Evolutionary conservation across 257 asterid species (phyloP), one percentile per base, ranked within the genome.

Genomic region (Nicotiana noctiflora): DNA sequence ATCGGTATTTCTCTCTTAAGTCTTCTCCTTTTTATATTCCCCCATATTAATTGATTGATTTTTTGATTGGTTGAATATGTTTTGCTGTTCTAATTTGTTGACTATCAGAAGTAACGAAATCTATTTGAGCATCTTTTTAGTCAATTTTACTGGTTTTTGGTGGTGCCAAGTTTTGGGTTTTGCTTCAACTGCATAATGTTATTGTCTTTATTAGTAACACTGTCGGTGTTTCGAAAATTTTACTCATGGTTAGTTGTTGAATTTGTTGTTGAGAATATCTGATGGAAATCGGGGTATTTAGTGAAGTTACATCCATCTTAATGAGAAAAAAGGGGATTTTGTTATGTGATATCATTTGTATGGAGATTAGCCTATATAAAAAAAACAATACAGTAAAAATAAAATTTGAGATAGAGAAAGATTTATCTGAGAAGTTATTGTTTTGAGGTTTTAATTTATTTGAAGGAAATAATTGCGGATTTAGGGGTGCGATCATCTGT

Each of bases 1-100:
- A 77, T 81, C 76, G 87, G 84, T 84, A 84, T 68, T 1, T 10
- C 8, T 67, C 57, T 52, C 31, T 34, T 63, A 51, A 79, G 2
- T 53, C 59, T 15, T 31, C 1, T 0, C 5, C 2, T 0, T 46
- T 40, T 67, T 68, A 5, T 1, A 8, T 37, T 66, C n/a, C 10
- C 75, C 11, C 2, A 18, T 17, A 8, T n/a, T 34, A 49, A 37
- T 37, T 66, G 52, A 4, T 21, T 68, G 14, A 6, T 19, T 12
- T 21, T 34, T 66, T 8, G 25, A 32, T 32, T 66, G 51, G 37
- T 5, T 6, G 57, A 11, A 40, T 70, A 70, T 40, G 13, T 2
- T 70, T 6, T 72, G 37, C 60, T 72, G 23, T 74, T 74, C 40
- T 37, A 74, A 46, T 49, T 49, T 4, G 23, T 72, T 46, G 5